Evolutionary conservation across 306 rosid genomes (phyloP), one percentile per base, ranked within the genome.

Genomic region (Aeschynomene evenia): DNA sequence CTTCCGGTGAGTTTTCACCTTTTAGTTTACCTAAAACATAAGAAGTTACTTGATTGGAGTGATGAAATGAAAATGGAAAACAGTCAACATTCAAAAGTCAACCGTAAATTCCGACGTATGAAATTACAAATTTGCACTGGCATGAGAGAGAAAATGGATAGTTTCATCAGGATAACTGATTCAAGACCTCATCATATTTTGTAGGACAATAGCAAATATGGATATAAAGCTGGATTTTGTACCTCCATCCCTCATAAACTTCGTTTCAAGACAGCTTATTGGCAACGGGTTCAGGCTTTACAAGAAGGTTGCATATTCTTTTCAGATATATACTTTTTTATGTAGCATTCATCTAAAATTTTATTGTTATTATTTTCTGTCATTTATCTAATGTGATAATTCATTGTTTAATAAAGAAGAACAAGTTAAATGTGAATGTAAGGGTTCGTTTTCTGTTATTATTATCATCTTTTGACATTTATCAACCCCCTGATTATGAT

Each of bases 131-230:
- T n/a, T n/a, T n/a, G n/a, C n/a, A n/a, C n/a, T n/a, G n/a, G n/a
- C n/a, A n/a, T n/a, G n/a, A 11, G 50, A 42, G 24, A 28, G 14
- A 51, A 40, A 39, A 55, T 52, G 31, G 46, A 16, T 22, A n/a
- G n/a, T n/a, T n/a, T n/a, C n/a, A 13, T 68, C 39, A 50, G 72
- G 31, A 24, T 28, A 18, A 3, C 61, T 74, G 68, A 75, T 71
- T 82, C 43, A 13, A 67, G 59, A n/a, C 61, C 72, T 68, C 56
- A 56, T 68, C 56, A 56, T 75, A 64, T 73, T 71, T 80, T 80
- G 79, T 73, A 91, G 97, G 92, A 91, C 96, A 6, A 86, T 91
- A 77, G 87, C 86, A 73, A 91, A 55, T 80, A 80, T 88, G 97
- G 97, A 91, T 80, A 67, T 91, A 55, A 91, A 91, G 91, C 77